These are phyloP conservation scores for Xylariomycetidae sp. DNA, from an alignment of 2,329 filamentous ascomycete genomes.

Conservation along the genomic window DNA sequence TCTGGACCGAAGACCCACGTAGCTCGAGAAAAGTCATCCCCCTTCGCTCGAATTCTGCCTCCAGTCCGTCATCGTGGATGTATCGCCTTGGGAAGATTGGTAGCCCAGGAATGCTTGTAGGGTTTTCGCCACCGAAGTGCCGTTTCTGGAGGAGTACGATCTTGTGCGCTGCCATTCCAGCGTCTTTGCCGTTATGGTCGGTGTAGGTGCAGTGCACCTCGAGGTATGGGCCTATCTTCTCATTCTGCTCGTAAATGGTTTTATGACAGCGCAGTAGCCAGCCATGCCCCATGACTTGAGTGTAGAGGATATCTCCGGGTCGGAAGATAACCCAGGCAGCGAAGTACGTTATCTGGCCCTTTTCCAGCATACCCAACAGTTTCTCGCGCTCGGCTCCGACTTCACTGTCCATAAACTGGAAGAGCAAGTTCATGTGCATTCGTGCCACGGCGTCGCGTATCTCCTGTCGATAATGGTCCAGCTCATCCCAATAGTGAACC, in stretches of 20 bases:
- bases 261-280: constrained; percentile 12
- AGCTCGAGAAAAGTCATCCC: constrained; percentile 3
- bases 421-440: constrained; percentile 15
- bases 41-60: background rate
- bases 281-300: constrained; percentile 5
- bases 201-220: constrained; percentile 14
- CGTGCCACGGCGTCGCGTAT: constrained; percentile 4
- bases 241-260: constrained; percentile 12
- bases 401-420: constrained; percentile 15
- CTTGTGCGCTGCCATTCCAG: constrained; percentile 6
- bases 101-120: constrained; percentile 1
- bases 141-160: constrained; percentile 9
- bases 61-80: background rate
- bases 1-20: constrained; percentile 3
- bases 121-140: constrained; percentile 8
- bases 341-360: constrained; percentile 9
- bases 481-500: constrained; percentile 13
- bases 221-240: constrained; percentile 5
- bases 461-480: constrained; percentile 9
- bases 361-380: constrained; percentile 8
- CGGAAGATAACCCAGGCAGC: constrained; percentile 13
- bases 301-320: constrained; percentile 12
- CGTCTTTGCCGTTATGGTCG: constrained; percentile 11
- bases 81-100: constrained; percentile 5
- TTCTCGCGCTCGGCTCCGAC: constrained; percentile 9